These are phyloP conservation scores for Acorus gramineus DNA, from an alignment of 106 monocot genomes.

Conservation along the genomic window DNA sequence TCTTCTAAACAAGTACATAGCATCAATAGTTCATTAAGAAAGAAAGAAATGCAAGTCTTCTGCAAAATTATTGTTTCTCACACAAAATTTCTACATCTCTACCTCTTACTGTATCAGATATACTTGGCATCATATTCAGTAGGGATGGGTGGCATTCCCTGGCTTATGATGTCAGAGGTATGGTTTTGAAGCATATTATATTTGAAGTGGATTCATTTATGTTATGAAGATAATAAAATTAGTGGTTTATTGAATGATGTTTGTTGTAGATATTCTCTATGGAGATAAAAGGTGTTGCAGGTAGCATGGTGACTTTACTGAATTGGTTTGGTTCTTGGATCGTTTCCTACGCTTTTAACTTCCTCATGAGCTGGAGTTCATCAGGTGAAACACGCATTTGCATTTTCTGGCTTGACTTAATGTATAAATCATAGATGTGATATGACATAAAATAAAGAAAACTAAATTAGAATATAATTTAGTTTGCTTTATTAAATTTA, in stretches of 20 bases:
- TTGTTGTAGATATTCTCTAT: slow-evolving; percentile 71
- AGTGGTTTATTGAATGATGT: not conserved
- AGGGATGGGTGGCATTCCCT: slow-evolving; percentile 85
- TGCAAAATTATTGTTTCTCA: too few species aligned
- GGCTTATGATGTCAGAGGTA: slow-evolving; percentile 99
- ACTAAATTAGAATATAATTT: too few species aligned
- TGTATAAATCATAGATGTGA: too few species aligned
- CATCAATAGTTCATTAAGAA: too few species aligned
- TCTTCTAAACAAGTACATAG: too few species aligned
- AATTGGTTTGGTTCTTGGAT: slow-evolving; percentile 62
- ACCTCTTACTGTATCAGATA: slow-evolving; percentile 20
- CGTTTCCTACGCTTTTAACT: slow-evolving; percentile 61
- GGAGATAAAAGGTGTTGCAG: slow-evolving; percentile 66
- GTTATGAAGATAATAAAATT: not conserved
- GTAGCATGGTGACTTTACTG: slow-evolving; percentile 62
- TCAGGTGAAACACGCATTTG: slow-evolving; percentile 28
- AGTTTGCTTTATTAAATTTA: too few species aligned
- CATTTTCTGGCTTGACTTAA: too few species aligned
- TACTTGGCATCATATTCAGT: slow-evolving; percentile 55
- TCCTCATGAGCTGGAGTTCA: slow-evolving; percentile 63
- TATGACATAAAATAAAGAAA: too few species aligned
- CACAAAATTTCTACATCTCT: too few species aligned
- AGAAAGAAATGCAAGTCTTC: too few species aligned
- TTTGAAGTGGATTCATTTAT: too few species aligned
- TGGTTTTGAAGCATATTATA: not conserved